Conservation (phyloP, 2,329 filamentous ascomycete genomes). For the Alternaria gansuensis region DNA sequence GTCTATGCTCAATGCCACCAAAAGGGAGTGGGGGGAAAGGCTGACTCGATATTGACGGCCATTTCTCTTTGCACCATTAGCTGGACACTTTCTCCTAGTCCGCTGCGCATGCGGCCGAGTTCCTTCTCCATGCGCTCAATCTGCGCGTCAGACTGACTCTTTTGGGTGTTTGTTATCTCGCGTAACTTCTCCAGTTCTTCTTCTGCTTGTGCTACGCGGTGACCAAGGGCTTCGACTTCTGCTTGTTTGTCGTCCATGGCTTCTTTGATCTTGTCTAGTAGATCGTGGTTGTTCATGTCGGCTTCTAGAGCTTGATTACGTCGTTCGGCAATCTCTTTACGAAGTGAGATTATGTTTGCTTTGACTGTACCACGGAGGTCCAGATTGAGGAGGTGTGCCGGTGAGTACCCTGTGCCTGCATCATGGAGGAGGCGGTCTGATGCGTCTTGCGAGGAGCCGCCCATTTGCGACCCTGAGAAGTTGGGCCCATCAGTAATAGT, state of each 20-base stretch:
- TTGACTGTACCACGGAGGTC: slow-evolving; percentile 87
- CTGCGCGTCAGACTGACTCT: slow-evolving; percentile 87
- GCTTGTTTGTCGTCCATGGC: slow-evolving; percentile 94
- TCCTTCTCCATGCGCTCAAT: slow-evolving; percentile 99
- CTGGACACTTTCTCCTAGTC: slow-evolving; percentile 85
- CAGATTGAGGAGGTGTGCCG: slow-evolving; percentile 85
- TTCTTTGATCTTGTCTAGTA: slow-evolving; percentile 93
- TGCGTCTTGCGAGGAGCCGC: slow-evolving; percentile 54
- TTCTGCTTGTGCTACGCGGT: slow-evolving; percentile 85
- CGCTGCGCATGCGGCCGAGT: slow-evolving; percentile 87
- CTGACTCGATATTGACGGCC: slow-evolving; percentile 93
- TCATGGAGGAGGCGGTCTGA: slow-evolving; percentile 84
- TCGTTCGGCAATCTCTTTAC: slow-evolving; percentile 92
- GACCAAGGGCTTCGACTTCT: slow-evolving; percentile 90
- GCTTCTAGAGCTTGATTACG: slow-evolving; percentile 82
- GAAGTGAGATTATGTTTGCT: slow-evolving; percentile 76
- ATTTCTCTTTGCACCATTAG: slow-evolving; percentile 94
- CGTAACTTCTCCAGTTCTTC: slow-evolving; percentile 95
- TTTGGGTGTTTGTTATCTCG: slow-evolving; percentile 85
- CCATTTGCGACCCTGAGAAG: slow-evolving; percentile 67
- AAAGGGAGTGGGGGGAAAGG: slow-evolving; percentile 32
- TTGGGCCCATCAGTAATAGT: slow-evolving; percentile 81
- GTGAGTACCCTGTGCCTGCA: slow-evolving; percentile 84
- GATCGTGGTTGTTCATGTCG: slow-evolving; percentile 93
- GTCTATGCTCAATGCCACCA: background rate